These are phyloP conservation scores for Wickerhamomyces hampshirensis DNA, from an alignment of 805 yeast genomes.

Conservation along the genomic window DNA sequence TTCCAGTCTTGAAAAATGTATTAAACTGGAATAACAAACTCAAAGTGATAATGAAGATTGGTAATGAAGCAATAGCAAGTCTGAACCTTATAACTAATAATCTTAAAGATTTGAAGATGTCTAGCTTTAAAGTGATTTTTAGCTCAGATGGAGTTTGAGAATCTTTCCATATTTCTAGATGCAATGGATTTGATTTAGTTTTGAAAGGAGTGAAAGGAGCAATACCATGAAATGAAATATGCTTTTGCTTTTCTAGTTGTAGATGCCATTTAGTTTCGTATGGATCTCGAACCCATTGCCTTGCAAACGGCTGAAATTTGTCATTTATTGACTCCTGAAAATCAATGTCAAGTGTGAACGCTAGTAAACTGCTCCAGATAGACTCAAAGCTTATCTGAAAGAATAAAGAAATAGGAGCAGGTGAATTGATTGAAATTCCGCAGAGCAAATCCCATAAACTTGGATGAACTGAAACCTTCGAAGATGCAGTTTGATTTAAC, in stretches of 20 bases:
- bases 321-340: conserved; percentile 2
- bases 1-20: conserved; percentile 33
- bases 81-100: conserved; percentile 73
- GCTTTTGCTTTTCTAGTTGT: conserved; percentile 37
- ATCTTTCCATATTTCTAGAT: conserved; percentile 43
- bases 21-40: conserved; percentile 52
- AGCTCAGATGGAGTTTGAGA: conserved; percentile 17
- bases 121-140: conserved; percentile 34
- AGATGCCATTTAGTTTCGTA: conserved; percentile 80
- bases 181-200: conserved; percentile 24
- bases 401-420: conserved; percentile 36
- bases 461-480: conserved; percentile 2
- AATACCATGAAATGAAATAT: conserved; percentile 50
- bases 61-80: conserved; percentile 65
- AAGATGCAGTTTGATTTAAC: background rate
- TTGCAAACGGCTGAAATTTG: conserved; percentile 54
- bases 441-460: conserved; percentile 11
- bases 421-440: conserved; percentile 32
- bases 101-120: conserved; percentile 57
- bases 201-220: conserved; percentile 65
- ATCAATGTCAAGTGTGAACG: conserved; percentile 36
- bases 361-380: conserved; percentile 58
- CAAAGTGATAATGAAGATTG: conserved; percentile 52
- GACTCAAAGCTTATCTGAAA: conserved; percentile 47
- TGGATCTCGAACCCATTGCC: conserved; percentile 63